Base-by-base conservation (phyloP, 2,329 filamentous ascomycete genomes). In the Alternaria sp. region DNA sequence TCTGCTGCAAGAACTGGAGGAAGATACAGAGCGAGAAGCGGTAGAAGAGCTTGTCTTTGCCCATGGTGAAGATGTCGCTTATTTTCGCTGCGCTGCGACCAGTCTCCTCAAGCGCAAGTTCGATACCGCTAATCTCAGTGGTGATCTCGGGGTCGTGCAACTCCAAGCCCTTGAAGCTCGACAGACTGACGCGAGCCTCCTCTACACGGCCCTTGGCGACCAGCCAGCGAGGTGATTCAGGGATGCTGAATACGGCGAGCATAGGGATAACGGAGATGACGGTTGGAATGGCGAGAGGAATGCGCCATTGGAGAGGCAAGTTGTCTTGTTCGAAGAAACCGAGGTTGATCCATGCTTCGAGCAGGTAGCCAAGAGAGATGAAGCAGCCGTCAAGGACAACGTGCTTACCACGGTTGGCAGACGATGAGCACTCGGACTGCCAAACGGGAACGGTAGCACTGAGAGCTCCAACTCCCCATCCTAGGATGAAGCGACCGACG, bases 191-290 rank as follows among this genome's bases (percentile, higher is more conserved):
- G 18, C 85, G 85, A 0, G 89, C 90, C 72, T 93, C 90, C 1
- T 91, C 85, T 32, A 89, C 83, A 0, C 89, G 85, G 0, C 87
- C 89, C 10, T 85, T 86, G 66, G 91, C 91, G 64, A 87, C 85
- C 0, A 92, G 82, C 85, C 87, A 91, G 2, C 89, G 82, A 0
- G 89, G 90, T 0, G 87, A 90, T 65, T 93, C 90, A 0, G 90
- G 90, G 72, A 92, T 89, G 75, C 88, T 86, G 86, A 87, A 90
- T 27, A 90, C 84, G 2, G 82, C 74, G 0, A 68, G 71, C 52
- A 91, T 81, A 0, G 91, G 81, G 0, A 87, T 51, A 5, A 91
- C 63, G 0, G 77, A 79, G 55, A 80, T 73, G 0, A 92, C 81
- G 2, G 88, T 87, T 1, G 90, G 77, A 41, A 92, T 90, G 0